Percentiles rank a stretch among this genome's conserved stretches.
Conservation (phyloP, 2,329 filamentous ascomycete species). For the Mycosphaerella arachidis region DNA sequence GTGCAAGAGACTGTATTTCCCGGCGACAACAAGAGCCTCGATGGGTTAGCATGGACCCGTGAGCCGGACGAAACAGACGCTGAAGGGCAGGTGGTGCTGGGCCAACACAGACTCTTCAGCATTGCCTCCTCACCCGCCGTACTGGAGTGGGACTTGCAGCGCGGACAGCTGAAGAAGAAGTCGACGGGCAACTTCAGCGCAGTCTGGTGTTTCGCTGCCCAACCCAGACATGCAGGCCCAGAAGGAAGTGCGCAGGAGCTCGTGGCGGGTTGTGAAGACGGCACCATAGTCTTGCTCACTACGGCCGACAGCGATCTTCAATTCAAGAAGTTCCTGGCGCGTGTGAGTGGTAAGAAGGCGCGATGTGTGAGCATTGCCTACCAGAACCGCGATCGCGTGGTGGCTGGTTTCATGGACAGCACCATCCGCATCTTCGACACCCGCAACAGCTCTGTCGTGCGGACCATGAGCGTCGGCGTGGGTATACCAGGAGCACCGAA, state of each 20-base stretch:
- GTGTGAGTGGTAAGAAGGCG: constrained; percentile 75
- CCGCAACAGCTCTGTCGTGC: constrained; percentile 67
- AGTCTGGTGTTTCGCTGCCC: constrained; percentile 91
- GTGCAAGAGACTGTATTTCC: constrained; percentile 81
- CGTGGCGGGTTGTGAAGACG: constrained; percentile 85
- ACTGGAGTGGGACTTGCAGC: constrained; percentile 90
- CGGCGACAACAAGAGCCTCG: constrained; percentile 67
- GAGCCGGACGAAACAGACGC: constrained; percentile 69
- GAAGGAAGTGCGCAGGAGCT: constrained; percentile 53
- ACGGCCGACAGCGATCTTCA: constrained; percentile 78
- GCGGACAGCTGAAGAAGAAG: constrained; percentile 71
- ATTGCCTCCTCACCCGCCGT: constrained; percentile 89
- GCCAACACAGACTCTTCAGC: constrained; percentile 83
- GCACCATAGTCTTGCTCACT: constrained; percentile 79
- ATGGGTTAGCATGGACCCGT: constrained; percentile 86
- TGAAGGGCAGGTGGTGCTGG: constrained; percentile 59
- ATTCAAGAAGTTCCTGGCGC: constrained; percentile 70
- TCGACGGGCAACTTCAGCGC: constrained; percentile 91
- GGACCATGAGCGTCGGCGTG: constrained; percentile 80
- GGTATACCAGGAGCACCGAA: constrained; percentile 72
- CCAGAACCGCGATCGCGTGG: constrained; percentile 73
- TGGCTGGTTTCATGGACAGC: constrained; percentile 94
- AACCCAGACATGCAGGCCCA: constrained; percentile 54
- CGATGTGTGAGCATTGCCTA: constrained; percentile 89
- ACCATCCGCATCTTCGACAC: constrained; percentile 90